These are phyloP conservation scores for Psilocybe azurescens DNA, from an alignment of 768 basidiomycete genomes.

Conservation along the genomic window DNA sequence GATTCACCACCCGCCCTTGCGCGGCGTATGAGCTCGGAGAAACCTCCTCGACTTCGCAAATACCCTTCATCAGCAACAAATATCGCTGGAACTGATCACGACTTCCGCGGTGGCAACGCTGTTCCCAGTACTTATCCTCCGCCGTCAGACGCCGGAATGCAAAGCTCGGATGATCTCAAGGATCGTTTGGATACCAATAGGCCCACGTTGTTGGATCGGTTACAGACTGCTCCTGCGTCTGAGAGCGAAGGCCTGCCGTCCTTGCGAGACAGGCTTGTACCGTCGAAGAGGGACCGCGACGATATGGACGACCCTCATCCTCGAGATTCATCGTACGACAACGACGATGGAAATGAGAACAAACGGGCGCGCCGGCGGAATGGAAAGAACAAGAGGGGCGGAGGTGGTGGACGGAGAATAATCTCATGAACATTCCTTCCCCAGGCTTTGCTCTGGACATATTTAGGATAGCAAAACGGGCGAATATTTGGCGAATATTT, in stretches of 20 bases:
- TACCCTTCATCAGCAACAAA: neutral
- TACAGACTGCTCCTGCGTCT: conserved; percentile 3
- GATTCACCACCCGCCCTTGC: conserved; percentile 15
- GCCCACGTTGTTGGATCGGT: conserved; percentile 32
- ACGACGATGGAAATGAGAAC: conserved; percentile 32
- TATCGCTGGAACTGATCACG: neutral
- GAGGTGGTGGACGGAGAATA: conserved; percentile 20
- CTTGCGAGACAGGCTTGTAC: conserved; percentile 44
- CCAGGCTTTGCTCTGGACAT: neutral
- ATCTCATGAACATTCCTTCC: neutral
- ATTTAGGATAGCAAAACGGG: neutral
- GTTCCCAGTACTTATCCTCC: neutral
- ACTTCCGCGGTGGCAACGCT: neutral
- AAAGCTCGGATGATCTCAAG: conserved; percentile 10
- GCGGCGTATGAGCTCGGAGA: conserved; percentile 20
- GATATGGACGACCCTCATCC: conserved; percentile 30
- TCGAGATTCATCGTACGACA: conserved; percentile 31
- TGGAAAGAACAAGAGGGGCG: conserved; percentile 27
- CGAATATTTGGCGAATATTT: neutral
- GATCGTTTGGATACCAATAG: conserved; percentile 20
- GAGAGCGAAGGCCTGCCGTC: conserved; percentile 24
- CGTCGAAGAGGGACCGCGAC: conserved; percentile 44
- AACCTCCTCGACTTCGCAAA: conserved; percentile 22
- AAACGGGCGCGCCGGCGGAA: conserved; percentile 36
- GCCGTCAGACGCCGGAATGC: conserved; percentile 4